These are phyloP conservation scores for Ordospora pajunii DNA, from an alignment of 371 early-diverging fungal genomes.

Conservation along the genomic window DNA sequence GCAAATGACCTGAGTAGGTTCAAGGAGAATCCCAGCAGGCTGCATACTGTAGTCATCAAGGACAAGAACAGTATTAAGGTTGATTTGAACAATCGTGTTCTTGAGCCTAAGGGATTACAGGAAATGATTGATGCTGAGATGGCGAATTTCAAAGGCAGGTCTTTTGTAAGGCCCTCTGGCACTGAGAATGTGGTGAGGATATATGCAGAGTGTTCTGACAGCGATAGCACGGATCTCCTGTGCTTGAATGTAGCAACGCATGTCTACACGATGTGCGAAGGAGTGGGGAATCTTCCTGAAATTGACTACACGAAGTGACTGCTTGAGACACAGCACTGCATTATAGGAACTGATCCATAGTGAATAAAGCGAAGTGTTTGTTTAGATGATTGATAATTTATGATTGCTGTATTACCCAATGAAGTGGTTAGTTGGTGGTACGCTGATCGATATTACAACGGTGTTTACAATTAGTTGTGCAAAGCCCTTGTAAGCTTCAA, in stretches of 20 bases:
- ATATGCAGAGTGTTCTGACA: constrained; percentile 66
- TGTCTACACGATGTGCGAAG: constrained; percentile 51
- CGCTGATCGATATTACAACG: too few species aligned
- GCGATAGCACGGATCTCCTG: constrained; percentile 29
- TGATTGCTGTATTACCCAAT: too few species aligned
- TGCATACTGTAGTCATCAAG: constrained; percentile 77
- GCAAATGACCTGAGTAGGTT: constrained; percentile 19
- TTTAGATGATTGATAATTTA: too few species aligned
- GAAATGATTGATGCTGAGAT: constrained; percentile 71
- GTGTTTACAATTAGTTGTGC: background rate
- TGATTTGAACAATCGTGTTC: constrained; percentile 80
- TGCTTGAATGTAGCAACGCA: constrained; percentile 36
- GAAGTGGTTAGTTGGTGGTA: too few species aligned
- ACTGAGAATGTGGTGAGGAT: constrained; percentile 97
- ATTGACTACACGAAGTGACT: constrained; percentile 30
- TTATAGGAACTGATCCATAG: too few species aligned
- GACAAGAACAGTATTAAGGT: constrained; percentile 63
- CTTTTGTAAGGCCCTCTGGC: constrained; percentile 75
- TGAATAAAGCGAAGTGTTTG: too few species aligned
- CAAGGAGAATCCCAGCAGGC: constrained; percentile 63
- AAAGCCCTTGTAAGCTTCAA: background rate
- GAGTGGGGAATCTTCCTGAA: constrained; percentile 48
- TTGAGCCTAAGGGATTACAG: constrained; percentile 77
- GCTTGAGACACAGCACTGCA: too few species aligned
- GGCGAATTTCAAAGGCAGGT: constrained; percentile 59